Conservation (phyloP, 805 yeast genomes). For the Myxozyma neglecta region DNA sequence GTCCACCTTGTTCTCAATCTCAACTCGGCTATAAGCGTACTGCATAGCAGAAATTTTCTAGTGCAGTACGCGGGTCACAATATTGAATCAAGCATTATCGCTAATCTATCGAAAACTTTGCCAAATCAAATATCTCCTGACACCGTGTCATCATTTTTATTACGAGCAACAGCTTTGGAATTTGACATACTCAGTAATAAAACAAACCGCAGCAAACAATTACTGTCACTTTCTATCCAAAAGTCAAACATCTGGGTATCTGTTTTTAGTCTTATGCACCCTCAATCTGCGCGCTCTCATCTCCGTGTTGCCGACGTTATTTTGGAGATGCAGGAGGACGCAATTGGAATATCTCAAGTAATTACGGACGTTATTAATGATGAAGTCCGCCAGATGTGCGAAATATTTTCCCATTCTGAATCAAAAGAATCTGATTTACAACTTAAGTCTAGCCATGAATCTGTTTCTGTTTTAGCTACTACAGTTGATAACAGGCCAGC, state of each 20-base stretch:
- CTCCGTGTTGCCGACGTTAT: constrained; percentile 16
- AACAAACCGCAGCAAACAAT: constrained; percentile 7
- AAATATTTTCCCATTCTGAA: constrained; percentile 7
- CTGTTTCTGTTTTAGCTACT: not conserved
- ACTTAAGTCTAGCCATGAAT: not conserved
- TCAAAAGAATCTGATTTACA: not conserved
- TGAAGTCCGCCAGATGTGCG: constrained; percentile 16
- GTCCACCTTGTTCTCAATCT: constrained; percentile 15
- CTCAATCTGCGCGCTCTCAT: constrained; percentile 7
- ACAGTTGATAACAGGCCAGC: not conserved
- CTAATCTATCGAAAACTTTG: not conserved
- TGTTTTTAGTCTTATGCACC: constrained; percentile 1
- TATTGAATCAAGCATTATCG: constrained; percentile 15
- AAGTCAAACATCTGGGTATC: constrained; percentile 15
- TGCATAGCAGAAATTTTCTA: constrained; percentile 14
- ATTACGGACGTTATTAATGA: constrained; percentile 3
- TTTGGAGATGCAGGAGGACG: constrained; percentile 17
- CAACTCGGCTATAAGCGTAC: constrained; percentile 1
- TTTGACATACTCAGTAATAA: constrained; percentile 17
- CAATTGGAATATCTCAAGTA: constrained; percentile 14
- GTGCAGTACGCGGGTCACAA: constrained; percentile 19
- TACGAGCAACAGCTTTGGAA: constrained; percentile 20
- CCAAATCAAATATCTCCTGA: not conserved
- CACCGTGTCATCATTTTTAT: constrained; percentile 14
- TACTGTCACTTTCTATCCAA: constrained; percentile 11